Evolutionary conservation across 495 filamentous ascomycete species (phyloP).

Genomic region (Astrothelium macrocarpum): DNA sequence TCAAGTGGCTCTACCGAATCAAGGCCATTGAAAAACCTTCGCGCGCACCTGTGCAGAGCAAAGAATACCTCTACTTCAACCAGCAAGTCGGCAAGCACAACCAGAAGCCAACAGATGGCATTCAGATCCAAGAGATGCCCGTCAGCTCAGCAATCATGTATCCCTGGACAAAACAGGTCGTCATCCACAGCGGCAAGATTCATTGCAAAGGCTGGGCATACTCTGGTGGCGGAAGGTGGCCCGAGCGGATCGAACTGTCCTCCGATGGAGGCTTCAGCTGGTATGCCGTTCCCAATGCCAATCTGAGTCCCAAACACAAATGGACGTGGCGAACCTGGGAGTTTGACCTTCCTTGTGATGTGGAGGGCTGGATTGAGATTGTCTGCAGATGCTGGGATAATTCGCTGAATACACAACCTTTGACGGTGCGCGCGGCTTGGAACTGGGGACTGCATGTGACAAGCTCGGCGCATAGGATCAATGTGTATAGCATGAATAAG

Average conservation of each 20-base stretch:
- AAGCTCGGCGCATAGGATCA: slow-evolving; percentile 13
- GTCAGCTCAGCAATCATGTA: slow-evolving; percentile 51
- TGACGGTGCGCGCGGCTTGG: slow-evolving; percentile 32
- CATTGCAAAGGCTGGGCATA: slow-evolving; percentile 50
- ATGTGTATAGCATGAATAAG: slow-evolving; percentile 29
- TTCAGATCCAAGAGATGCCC: slow-evolving; percentile 57
- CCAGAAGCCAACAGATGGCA: slow-evolving; percentile 27
- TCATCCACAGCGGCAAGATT: slow-evolving; percentile 47
- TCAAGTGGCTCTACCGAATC: slow-evolving; percentile 51
- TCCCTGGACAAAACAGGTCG: slow-evolving; percentile 32
- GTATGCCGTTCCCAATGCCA: slow-evolving; percentile 31
- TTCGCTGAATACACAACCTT: slow-evolving; percentile 35
- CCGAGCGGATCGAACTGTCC: slow-evolving; percentile 47
- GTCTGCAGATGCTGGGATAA: slow-evolving; percentile 39
- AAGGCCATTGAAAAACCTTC: slow-evolving; percentile 39
- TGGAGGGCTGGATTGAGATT: slow-evolving; percentile 39
- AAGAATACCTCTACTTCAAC: slow-evolving; percentile 52
- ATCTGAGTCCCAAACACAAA: slow-evolving; percentile 31
- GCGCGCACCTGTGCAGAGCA: slow-evolving; percentile 32
- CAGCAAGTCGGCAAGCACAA: slow-evolving; percentile 55
- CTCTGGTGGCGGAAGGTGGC: slow-evolving; percentile 49
- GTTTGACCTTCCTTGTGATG: slow-evolving; percentile 34
- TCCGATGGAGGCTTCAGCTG: slow-evolving; percentile 45
- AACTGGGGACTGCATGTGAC: slow-evolving; percentile 18
- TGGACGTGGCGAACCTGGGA: slow-evolving; percentile 38